Evolutionary conservation across 2,329 filamentous ascomycete species (phyloP).

Genomic region (Microdochium trichocladiopsis): DNA sequence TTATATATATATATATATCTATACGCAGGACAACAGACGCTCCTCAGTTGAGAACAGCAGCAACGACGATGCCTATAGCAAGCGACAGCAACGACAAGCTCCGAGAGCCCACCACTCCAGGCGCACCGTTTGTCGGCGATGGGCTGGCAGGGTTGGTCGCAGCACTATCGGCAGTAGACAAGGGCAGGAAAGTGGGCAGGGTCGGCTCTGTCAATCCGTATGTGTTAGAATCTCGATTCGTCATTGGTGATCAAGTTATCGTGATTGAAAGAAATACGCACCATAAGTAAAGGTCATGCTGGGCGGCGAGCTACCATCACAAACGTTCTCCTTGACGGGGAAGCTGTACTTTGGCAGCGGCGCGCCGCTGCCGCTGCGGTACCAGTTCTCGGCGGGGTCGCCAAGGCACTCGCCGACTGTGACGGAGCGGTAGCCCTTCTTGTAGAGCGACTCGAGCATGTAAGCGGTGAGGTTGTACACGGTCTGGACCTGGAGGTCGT

Average conservation of each 20-base stretch:
- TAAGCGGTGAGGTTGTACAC: slow-evolving; percentile 40
- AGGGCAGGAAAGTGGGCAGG: neutral
- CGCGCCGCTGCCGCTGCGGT: slow-evolving; percentile 28
- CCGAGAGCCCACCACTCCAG: neutral
- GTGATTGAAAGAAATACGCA: neutral
- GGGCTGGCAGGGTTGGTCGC: neutral
- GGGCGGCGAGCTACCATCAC: neutral
- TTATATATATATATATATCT: too few species aligned
- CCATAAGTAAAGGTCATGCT: neutral
- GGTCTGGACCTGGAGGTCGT: slow-evolving; percentile 39
- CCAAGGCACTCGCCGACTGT: slow-evolving; percentile 49
- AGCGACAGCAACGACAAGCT: neutral
- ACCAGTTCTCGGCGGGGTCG: slow-evolving; percentile 44
- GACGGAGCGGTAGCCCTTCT: slow-evolving; percentile 35
- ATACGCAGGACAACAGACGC: too few species aligned
- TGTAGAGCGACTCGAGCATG: slow-evolving; percentile 31
- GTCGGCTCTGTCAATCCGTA: neutral
- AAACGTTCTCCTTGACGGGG: neutral
- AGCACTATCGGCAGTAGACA: neutral
- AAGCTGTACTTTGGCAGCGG: slow-evolving; percentile 17
- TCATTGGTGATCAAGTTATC: too few species aligned
- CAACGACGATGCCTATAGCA: neutral
- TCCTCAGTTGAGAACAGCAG: neutral
- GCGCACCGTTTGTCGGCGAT: neutral
- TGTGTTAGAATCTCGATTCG: too few species aligned